A percentile compares a stretch with the other conserved stretches of the same genome.
Conservation (phyloP, 1,284 basidiomycete species). For the Leccinum holopus region DNA sequence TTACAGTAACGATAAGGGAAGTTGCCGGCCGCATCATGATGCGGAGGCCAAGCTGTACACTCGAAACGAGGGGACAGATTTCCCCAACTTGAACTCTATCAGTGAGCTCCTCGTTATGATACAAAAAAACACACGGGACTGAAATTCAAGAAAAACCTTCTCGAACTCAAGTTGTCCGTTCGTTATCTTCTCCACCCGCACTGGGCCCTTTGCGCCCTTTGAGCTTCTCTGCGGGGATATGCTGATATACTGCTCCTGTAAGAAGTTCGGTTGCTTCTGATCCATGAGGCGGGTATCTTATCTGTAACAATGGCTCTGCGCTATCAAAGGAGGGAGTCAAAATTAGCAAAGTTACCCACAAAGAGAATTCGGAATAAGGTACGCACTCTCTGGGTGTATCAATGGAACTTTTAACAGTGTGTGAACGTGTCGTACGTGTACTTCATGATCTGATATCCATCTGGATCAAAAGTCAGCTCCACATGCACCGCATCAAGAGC, state of each 20-base stretch:
- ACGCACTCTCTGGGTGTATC: conserved; percentile 43
- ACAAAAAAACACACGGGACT: not conserved
- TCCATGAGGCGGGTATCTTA: conserved; percentile 26
- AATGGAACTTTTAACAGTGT: conserved; percentile 42
- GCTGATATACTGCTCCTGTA: not conserved
- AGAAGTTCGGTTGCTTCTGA: conserved; percentile 19
- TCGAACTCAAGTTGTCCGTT: not conserved
- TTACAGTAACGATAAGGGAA: not conserved
- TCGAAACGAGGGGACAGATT: conserved; percentile 7
- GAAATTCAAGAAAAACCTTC: not conserved
- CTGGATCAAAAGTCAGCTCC: conserved; percentile 26
- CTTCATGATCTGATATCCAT: conserved; percentile 45
- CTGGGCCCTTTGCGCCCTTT: conserved; percentile 2
- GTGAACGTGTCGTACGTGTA: conserved; percentile 49
- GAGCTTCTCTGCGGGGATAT: conserved; percentile 19
- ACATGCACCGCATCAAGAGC: not conserved
- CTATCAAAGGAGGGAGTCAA: conserved; percentile 6
- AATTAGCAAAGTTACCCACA: not conserved
- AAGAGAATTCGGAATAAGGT: conserved; percentile 1
- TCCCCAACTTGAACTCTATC: not conserved
- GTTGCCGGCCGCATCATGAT: not conserved
- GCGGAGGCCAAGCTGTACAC: not conserved
- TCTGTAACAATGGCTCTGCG: conserved; percentile 22
- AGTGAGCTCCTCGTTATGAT: not conserved
- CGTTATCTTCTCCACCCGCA: not conserved